A percentile compares a stretch with the other conserved stretches of the same genome.
phyloP scores from a whole-genome alignment of 331 rosid genomes.

The Pyracantha coccinea region DNA sequence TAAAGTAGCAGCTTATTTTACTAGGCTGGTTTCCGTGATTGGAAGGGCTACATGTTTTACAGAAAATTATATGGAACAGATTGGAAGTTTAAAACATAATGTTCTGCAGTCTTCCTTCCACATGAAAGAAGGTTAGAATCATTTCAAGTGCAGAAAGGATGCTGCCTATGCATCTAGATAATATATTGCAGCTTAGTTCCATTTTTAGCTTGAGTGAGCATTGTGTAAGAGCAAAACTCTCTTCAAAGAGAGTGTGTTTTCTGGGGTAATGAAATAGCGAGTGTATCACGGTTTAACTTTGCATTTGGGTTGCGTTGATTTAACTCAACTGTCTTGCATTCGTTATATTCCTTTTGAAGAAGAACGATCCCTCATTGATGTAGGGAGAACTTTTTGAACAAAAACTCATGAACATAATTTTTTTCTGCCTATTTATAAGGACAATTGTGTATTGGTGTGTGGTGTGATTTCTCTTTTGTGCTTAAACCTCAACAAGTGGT shows the following conservation, averaged over 20 bases:
- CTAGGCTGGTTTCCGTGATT: not conserved
- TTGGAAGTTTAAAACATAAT: not conserved
- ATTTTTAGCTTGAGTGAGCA: not conserved
- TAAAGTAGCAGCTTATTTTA: not conserved
- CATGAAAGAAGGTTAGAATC: not conserved
- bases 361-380: not conserved
- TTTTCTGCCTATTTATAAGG: not conserved
- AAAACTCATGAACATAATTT: not conserved
- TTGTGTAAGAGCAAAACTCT: not conserved
- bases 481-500: not conserved
- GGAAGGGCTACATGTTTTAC: not conserved
- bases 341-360: not conserved
- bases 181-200: not conserved
- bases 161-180: not conserved
- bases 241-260: not conserved
- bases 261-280: not conserved
- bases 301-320: not conserved
- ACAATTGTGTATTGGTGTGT: not conserved
- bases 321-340: not conserved
- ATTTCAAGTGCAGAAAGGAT: not conserved
- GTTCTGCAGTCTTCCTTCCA: not conserved
- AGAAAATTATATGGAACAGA: not conserved
- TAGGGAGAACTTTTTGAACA: not conserved
- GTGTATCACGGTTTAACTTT: not conserved
- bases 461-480: not conserved